Base-by-base conservation (phyloP, 148 eudicot genomes). In the Rhododendron griersonianum region DNA sequence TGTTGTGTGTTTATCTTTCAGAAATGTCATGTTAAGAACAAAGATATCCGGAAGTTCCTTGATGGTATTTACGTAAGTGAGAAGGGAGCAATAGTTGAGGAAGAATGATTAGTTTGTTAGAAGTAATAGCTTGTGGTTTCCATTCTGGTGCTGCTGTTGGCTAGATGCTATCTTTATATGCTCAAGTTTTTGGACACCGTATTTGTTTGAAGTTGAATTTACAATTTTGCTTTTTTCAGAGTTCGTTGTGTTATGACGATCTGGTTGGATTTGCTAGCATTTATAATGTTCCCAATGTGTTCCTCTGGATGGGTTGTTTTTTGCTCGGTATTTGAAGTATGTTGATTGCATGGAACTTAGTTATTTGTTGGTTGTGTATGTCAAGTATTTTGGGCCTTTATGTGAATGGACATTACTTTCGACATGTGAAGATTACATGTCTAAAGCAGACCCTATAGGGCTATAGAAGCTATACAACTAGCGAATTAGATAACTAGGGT, bases 1-100 rank as follows among this genome's bases (percentile, higher is more conserved):
- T 71, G 3, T 57, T 13, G 3, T 55, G 33, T 71, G 7, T 37
- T 3, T 65, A 82, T 71, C 18, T 80, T 61, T n/a, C 93, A 91
- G 93, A 91, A 91, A 91, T 91, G 92, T 83, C 92, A 92, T 85
- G 93, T 90, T 11, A 92, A 92, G 90, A 92, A 90, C 88, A 92
- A 90, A 73, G 93, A 92, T 84, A 92, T 92, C 67, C 78, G 93
- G 87, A 92, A 92, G 90, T 92, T 92, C 71, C 92, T 92, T 86
- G 92, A 92, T 35, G 93, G 93, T 90, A 90, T 92, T 65, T 92
- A 92, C 55, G 93, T 92, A 67, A 92, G 93, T 33, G 92, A 92
- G 90, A 92, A 92, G 87, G 91, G 93, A 78, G 76, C 59, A 25
- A 87, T 91, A 30, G 91, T 45, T 1, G 88, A 87, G 80, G 91